Evolutionary conservation across 192 early-diverging fungal genomes (phyloP).

Genomic region (Linnemannia elongata): DNA sequence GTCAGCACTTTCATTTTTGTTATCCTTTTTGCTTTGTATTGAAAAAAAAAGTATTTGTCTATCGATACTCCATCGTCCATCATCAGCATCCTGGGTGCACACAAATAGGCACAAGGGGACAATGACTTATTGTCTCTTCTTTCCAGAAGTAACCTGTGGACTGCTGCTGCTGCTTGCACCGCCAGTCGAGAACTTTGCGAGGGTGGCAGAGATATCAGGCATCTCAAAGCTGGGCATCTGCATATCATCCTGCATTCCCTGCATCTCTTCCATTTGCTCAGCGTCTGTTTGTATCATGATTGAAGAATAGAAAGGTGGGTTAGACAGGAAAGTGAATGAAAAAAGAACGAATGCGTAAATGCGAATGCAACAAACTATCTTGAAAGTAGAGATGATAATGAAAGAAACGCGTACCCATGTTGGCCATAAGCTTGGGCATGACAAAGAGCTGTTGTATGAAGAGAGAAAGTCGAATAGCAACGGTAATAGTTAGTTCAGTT

Average conservation of each 20-base stretch:
- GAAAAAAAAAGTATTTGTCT: not conserved
- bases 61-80: not conserved
- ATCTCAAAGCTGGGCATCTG: conserved; percentile 64
- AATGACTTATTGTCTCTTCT: conserved; percentile 40
- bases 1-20: not conserved
- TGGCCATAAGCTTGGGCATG: conserved; percentile 71
- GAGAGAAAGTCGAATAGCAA: not conserved
- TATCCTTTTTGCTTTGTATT: not conserved
- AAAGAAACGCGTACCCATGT: conserved; percentile 53
- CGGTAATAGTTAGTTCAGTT: not conserved
- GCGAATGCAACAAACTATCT: not conserved
- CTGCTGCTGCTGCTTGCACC: conserved; percentile 22
- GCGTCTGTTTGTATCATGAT: conserved; percentile 47
- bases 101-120: not conserved
- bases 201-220: conserved; percentile 57
- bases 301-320: not conserved
- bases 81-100: not conserved
- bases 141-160: conserved; percentile 22
- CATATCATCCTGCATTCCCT: conserved; percentile 58
- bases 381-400: not conserved
- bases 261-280: conserved; percentile 62
- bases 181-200: conserved; percentile 56
- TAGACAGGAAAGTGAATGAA: not conserved
- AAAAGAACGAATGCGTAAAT: not conserved
- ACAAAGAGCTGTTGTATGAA: conserved; percentile 51